A percentile compares a stretch with the other conserved stretches of the same genome.
phyloP scores from a whole-genome alignment of 2,329 filamentous ascomycete species.

The Coniochaeta hoffmannii region DNA sequence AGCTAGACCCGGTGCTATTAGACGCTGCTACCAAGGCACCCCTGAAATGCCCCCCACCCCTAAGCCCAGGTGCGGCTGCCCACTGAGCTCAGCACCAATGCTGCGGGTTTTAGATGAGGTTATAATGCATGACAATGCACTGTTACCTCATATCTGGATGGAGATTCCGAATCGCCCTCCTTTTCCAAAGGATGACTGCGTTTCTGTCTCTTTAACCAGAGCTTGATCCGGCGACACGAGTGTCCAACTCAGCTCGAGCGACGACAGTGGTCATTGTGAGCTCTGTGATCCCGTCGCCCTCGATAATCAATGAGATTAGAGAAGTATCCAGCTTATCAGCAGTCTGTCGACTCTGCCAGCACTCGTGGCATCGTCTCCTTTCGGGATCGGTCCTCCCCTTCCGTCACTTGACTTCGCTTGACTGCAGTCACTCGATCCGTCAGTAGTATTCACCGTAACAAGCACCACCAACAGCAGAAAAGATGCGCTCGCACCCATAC shows the following conservation, averaged over 20 bases:
- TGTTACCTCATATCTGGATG: neutral
- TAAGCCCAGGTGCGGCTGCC: neutral
- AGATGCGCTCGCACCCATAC: conserved; percentile 19
- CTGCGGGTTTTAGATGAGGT: neutral
- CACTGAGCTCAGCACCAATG: neutral
- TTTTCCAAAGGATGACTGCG: neutral
- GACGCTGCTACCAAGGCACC: neutral
- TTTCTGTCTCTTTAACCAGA: too few species aligned
- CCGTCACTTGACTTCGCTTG: neutral
- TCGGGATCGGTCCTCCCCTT: neutral
- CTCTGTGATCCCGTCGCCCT: neutral
- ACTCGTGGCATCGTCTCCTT: neutral
- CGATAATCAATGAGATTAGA: neutral
- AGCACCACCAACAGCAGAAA: neutral
- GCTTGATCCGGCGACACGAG: too few species aligned
- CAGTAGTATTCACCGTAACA: too few species aligned
- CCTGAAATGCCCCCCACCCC: neutral
- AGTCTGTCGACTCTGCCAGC: neutral
- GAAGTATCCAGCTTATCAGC: neutral
- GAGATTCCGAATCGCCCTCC: neutral
- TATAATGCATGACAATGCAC: neutral
- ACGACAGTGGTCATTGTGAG: neutral
- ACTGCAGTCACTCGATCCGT: neutral
- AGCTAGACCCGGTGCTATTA: neutral
- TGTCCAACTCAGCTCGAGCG: too few species aligned